Evolutionary conservation across 192 early-diverging fungal species (phyloP), one percentile per base, ranked within the genome.

Genomic region (Spizellomyces sp.): DNA sequence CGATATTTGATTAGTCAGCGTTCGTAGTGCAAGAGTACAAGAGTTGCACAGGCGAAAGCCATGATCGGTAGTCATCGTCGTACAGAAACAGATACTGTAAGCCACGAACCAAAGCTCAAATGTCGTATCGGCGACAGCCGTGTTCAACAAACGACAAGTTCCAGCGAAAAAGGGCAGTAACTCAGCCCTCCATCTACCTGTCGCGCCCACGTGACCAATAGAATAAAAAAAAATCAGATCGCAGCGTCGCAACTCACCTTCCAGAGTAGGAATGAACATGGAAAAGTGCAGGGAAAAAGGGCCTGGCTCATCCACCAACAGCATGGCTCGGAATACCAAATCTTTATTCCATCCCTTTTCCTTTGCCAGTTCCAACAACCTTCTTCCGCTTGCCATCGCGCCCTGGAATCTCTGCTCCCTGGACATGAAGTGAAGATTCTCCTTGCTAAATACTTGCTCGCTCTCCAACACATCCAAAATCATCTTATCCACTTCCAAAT

Each of bases 201-300:
- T 36, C 27, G 27, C 27, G 27, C 27, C 27, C 27, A 36, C 27
- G 27, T 36, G 27, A 36, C 27, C 27, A 36, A 36, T 2, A 36
- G 27, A 36, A n/a, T n/a, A 36, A 36, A 2, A 3, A 36, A 36
- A 36, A 36, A 0, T 36, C 27, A 36, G n/a, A n/a, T n/a, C n/a
- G n/a, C n/a, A 36, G 27, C 27, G 1, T 36, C 27, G 27, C 27
- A 36, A 3, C 27, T 36, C 27, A 36, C 27, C 27, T 67, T 81
- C 78, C 42, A 95, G 75, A 6, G 90, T 90, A 6, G 94, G 92
- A 48, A 92, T 88, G 75, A 95, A 95, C 92, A 95, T 95, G 6
- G 78, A 72, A 6, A 84, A 82, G 67, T 95, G 92, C 59, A 95
- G 85, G 46, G 85, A 80, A 64, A 90, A 91, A 27, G 87, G 83